phyloP scores from a whole-genome alignment of 2,329 filamentous ascomycete genomes.

The Zasmidium cellare region DNA sequence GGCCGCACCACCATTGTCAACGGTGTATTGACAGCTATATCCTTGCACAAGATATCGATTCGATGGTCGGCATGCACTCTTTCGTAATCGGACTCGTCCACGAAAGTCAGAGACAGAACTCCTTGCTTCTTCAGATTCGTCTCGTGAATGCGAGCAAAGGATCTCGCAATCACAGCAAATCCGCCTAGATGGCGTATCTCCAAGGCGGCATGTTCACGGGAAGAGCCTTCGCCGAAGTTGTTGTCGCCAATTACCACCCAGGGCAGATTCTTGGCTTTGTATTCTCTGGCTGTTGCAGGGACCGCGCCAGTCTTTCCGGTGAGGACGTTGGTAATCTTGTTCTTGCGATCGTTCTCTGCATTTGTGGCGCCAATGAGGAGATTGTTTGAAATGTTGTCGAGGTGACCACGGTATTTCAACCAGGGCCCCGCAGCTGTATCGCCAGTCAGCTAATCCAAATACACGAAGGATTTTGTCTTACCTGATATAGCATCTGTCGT shows the following conservation, averaged over 20 bases:
- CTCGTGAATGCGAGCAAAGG: slow-evolving; percentile 99
- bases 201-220: slow-evolving; percentile 96
- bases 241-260: slow-evolving; percentile 99
- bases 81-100: slow-evolving; percentile 94
- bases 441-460: neutral
- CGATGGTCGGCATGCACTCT: slow-evolving; percentile 92
- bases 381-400: slow-evolving; percentile 99
- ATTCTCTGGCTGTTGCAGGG: slow-evolving; percentile 91
- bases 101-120: slow-evolving; percentile 97
- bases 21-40: slow-evolving; percentile 90
- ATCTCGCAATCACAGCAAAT: slow-evolving; percentile 92
- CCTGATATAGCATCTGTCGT: slow-evolving; percentile 24
- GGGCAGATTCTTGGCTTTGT: slow-evolving; percentile 93
- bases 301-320: slow-evolving; percentile 84
- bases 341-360: slow-evolving; percentile 91
- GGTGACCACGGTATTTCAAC: slow-evolving; percentile 97
- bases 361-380: slow-evolving; percentile 98
- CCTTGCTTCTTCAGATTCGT: slow-evolving; percentile 99
- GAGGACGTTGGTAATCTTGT: slow-evolving; percentile 92
- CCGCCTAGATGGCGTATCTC: slow-evolving; percentile 97
- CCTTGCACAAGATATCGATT: slow-evolving; percentile 84
- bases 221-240: slow-evolving; percentile 98
- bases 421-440: slow-evolving; percentile 80
- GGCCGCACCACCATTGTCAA: slow-evolving; percentile 90
- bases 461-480: neutral